Base-by-base conservation (phyloP, 202 grass and related monocot genomes). In the Zizania palustris region DNA sequence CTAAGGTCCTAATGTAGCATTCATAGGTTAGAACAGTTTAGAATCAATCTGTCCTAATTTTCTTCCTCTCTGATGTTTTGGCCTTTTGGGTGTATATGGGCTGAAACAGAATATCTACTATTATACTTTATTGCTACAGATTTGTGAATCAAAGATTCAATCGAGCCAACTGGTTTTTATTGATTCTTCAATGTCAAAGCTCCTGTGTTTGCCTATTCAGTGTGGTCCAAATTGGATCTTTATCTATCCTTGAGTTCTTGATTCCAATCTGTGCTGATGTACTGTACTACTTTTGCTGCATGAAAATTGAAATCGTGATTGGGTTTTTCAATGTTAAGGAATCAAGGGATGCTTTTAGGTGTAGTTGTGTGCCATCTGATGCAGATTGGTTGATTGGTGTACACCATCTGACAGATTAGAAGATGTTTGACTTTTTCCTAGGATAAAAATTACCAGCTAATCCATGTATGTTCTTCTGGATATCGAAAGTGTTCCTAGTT, bases 321-420 rank as follows among this genome's bases (percentile, higher is more conserved):
- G 54, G 19, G 16, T 0, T 44, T 81, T 4, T 81, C 3, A 45
- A 45, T 65, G 39, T 55, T 74, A 19, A 46, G 40, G 50, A 58
- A 48, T 67, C 45, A 8, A 28, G 42, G 21, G 13, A n/a, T 48
- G n/a, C n/a, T 74, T 57, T 74, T 38, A 82, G 70, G 13, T 58
- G 70, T 66, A 45, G 21, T 74, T 54, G n/a, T 42, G 44, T 76
- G 53, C 19, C 43, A 67, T 83, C 63, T 60, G 64, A 63, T 62
- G 14, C 16, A 55, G 48, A 71, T 50, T 56, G 51, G 21, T 49
- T 45, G 19, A 74, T 58, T 49, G 46, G 60, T 73, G 14, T 74
- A 11, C 22, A 37, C 71, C 45, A 69, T 75, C 39, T 70, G 20
- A 54, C 19, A 41, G 58, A 41, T 69, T 65, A 43, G 9, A 59